Conservation (phyloP, 345 rosid species). For the Camelina laxa region DNA sequence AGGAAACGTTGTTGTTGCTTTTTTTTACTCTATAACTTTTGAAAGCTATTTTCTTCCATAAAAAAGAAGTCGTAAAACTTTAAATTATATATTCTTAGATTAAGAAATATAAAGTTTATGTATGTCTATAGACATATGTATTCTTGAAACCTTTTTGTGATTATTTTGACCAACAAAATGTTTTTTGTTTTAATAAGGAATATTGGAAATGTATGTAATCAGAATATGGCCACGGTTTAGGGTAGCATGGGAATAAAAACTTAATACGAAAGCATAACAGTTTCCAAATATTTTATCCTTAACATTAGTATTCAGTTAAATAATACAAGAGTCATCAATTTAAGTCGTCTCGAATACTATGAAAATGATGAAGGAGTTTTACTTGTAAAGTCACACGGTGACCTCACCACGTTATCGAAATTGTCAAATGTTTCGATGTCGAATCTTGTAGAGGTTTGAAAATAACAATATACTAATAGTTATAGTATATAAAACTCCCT, state of each 20-base stretch:
- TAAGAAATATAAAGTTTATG: no score
- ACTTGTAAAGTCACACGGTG: constrained; percentile 21
- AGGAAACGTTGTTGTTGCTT: background rate
- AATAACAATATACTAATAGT: background rate
- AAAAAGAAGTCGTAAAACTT: background rate
- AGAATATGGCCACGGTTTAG: background rate
- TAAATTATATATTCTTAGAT: no score
- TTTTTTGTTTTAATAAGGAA: no score
- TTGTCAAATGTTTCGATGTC: constrained; percentile 47
- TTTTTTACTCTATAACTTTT: background rate
- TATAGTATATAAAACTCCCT: background rate
- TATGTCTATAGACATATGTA: background rate
- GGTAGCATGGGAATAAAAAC: background rate
- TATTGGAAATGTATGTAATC: no score
- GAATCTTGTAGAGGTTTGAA: constrained; percentile 26
- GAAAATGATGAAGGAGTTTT: constrained; percentile 19
- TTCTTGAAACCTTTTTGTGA: background rate
- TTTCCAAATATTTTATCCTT: constrained; percentile 6
- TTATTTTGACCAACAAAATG: background rate
- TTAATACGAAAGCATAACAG: background rate
- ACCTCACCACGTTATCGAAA: constrained; percentile 37
- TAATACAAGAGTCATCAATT: background rate
- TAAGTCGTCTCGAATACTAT: constrained; percentile 27
- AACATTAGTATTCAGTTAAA: background rate
- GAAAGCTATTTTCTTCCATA: background rate